phyloP scores from a whole-genome alignment of 225 moss, liverwort and hornwort genomes.

The Marchantia polymorpha region DNA sequence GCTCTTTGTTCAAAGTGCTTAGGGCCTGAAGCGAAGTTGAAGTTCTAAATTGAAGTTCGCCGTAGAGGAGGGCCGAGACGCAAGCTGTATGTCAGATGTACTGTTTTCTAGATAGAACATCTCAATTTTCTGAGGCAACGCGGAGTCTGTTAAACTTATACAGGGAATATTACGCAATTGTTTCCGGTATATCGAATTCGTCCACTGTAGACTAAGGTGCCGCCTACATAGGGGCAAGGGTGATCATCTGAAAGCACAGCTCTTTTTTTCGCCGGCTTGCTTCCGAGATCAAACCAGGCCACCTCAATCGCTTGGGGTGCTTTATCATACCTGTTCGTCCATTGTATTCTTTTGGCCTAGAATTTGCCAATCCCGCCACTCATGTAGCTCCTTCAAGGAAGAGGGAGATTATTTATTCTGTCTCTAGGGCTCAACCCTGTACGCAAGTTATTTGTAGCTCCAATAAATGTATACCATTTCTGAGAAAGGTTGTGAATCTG shows the following conservation, averaged over 20 bases:
- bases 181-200: conserved; percentile 1
- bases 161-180: background rate
- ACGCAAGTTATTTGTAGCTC: background rate
- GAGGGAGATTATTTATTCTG: background rate
- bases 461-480: background rate
- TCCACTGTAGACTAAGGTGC: conserved; percentile 1
- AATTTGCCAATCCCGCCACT: background rate
- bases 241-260: background rate
- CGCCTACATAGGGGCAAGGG: conserved; percentile 4
- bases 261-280: background rate
- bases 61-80: background rate
- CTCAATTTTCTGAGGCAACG: background rate
- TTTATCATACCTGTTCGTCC: background rate
- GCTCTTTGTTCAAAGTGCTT: conserved; percentile 67
- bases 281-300: background rate
- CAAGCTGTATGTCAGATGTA: background rate
- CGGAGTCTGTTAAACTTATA: background rate
- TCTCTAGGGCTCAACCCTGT: conserved; percentile 1
- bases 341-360: conserved; percentile 18
- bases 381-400: background rate
- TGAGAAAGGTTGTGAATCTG: background rate
- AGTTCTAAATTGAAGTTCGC: background rate
- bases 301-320: background rate
- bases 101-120: background rate
- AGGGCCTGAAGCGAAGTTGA: conserved; percentile 30